Conservation (phyloP, 2,329 filamentous ascomycete genomes). For the Cryphonectria japonica region DNA sequence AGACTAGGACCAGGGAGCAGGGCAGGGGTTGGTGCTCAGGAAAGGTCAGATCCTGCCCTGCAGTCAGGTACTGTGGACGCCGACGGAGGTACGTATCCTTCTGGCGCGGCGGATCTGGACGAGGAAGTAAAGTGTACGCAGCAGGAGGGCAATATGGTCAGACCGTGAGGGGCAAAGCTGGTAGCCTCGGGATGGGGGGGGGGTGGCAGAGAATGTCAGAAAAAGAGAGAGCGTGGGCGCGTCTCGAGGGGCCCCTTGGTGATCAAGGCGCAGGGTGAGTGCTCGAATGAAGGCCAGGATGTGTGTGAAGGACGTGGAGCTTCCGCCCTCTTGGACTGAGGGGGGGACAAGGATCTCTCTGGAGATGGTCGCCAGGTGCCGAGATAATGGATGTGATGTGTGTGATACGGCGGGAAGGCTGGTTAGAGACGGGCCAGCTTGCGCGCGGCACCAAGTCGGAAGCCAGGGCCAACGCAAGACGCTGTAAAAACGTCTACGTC, state of each 20-base stretch:
- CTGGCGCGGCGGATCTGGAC: not conserved
- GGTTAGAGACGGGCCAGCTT: slow-evolving; percentile 14
- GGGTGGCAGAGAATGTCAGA: not conserved
- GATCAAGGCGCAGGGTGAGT: slow-evolving; percentile 24
- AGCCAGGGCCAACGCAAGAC: not conserved
- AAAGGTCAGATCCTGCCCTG: slow-evolving; percentile 21
- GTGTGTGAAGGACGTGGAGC: slow-evolving; percentile 20
- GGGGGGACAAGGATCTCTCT: slow-evolving; percentile 15
- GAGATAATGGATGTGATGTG: slow-evolving; percentile 9
- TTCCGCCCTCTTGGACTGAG: slow-evolving; percentile 15
- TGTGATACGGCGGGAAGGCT: slow-evolving; percentile 17
- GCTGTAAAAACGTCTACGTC: not conserved
- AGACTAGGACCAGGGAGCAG: slow-evolving; percentile 20
- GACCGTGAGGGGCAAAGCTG: slow-evolving; percentile 21
- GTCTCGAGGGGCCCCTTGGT: not conserved
- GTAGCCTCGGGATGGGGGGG: slow-evolving; percentile 7
- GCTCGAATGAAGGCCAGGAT: slow-evolving; percentile 14
- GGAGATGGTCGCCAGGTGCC: slow-evolving; percentile 16
- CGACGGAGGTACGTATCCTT: slow-evolving; percentile 26
- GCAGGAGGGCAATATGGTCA: slow-evolving; percentile 10
- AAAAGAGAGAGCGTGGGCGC: slow-evolving; percentile 1
- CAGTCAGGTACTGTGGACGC: slow-evolving; percentile 4
- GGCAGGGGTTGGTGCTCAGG: slow-evolving; percentile 27
- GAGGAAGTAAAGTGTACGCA: not conserved
- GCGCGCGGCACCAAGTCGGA: slow-evolving; percentile 2